Evolutionary conservation across 345 rosid genomes (phyloP).

Genomic region (Euclidium syriacum): DNA sequence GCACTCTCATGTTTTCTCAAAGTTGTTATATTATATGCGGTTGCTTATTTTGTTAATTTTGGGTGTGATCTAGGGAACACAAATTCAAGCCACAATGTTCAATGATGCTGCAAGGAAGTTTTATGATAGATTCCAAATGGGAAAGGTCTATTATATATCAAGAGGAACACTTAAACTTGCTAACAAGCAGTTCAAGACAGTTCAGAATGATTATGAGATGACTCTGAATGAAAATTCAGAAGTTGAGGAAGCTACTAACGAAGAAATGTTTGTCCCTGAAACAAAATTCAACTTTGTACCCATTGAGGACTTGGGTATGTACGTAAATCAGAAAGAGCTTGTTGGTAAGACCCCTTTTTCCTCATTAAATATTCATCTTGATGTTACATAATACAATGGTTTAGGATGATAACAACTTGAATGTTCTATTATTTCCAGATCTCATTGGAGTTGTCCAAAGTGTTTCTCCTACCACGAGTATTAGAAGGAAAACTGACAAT

Average conservation of each 20-base stretch:
- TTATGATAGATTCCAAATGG: conserved; percentile 64
- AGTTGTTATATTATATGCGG: neutral
- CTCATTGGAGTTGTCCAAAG: conserved; percentile 84
- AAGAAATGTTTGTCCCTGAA: conserved; percentile 68
- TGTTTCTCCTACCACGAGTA: conserved; percentile 73
- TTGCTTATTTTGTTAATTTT: neutral
- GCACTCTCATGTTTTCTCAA: neutral
- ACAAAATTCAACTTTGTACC: conserved; percentile 76
- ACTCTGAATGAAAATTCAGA: conserved; percentile 77
- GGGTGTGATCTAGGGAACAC: conserved; percentile 60
- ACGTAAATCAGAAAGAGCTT: conserved; percentile 64
- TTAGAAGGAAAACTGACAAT: conserved; percentile 72
- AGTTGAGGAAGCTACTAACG: conserved; percentile 74
- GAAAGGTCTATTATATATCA: conserved; percentile 84
- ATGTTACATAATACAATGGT: neutral
- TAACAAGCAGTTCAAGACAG: conserved; percentile 82
- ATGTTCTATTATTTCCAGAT: conserved; percentile 34
- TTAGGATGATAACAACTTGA: neutral
- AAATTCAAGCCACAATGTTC: conserved; percentile 95
- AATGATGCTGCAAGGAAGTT: conserved; percentile 88
- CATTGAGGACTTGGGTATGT: conserved; percentile 69
- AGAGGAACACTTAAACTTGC: conserved; percentile 79
- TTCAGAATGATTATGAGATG: conserved; percentile 94
- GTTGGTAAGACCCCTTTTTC: conserved; percentile 47
- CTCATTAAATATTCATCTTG: neutral